Conservation (phyloP, 2,329 filamentous ascomycete genomes). For the Rutstroemia sp. region DNA sequence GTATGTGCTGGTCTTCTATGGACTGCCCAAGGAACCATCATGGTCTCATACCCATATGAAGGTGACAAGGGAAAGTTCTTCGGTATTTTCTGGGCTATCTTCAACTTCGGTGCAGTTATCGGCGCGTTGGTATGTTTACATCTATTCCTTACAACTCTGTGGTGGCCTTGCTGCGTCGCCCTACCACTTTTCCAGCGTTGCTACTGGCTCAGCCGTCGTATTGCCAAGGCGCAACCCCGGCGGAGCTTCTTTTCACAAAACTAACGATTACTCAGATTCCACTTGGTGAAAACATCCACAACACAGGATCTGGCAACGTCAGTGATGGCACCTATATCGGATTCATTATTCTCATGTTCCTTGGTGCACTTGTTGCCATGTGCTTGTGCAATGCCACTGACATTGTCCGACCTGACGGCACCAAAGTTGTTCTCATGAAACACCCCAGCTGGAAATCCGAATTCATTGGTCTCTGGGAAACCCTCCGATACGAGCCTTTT, state of each 20-base stretch:
- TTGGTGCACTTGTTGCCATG: conserved; percentile 63
- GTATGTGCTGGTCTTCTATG: conserved; percentile 74
- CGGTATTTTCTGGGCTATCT: conserved; percentile 90
- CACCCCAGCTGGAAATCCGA: conserved; percentile 82
- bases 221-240: too few relatives aligned
- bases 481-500: conserved; percentile 61
- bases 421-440: conserved; percentile 79
- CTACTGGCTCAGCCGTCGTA: not conserved
- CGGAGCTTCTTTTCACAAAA: not conserved
- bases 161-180: not conserved
- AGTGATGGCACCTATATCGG: conserved; percentile 80
- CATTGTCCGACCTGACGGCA: conserved; percentile 70
- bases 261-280: conserved; percentile 44
- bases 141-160: not conserved
- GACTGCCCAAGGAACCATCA: conserved; percentile 77
- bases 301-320: conserved; percentile 41
- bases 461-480: conserved; percentile 67
- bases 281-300: conserved; percentile 65
- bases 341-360: conserved; percentile 75
- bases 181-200: not conserved
- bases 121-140: conserved; percentile 50
- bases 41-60: conserved; percentile 85
- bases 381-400: conserved; percentile 63
- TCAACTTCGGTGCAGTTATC: conserved; percentile 86
- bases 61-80: conserved; percentile 81